These are phyloP conservation scores for Metschnikowia aberdeeniae DNA, from an alignment of 805 yeast species.

Conservation along the genomic window DNA sequence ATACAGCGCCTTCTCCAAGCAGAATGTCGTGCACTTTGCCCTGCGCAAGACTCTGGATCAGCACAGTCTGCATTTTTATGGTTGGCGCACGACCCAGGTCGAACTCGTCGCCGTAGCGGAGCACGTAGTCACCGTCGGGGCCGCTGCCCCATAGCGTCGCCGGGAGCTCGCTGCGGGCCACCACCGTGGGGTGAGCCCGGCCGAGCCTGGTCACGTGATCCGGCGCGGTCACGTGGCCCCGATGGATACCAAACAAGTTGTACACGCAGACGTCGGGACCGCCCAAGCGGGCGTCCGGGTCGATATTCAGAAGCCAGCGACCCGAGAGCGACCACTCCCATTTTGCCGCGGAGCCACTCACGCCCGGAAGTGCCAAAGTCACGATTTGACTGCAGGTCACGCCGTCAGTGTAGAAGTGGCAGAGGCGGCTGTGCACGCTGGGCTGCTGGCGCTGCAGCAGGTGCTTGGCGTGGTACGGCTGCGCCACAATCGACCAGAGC, in stretches of 20 bases:
- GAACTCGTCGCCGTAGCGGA: not conserved
- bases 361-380: constrained; percentile 21
- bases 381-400: constrained; percentile 24
- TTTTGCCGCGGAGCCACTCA: constrained; percentile 7
- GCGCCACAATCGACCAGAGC: constrained; percentile 33
- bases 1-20: constrained; percentile 1
- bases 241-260: constrained; percentile 25
- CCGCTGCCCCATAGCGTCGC: constrained; percentile 1
- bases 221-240: not conserved
- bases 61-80: not conserved
- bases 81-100: constrained; percentile 2
- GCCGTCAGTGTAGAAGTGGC: constrained; percentile 33
- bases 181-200: not conserved
- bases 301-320: constrained; percentile 30
- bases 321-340: constrained; percentile 34
- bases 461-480: constrained; percentile 18
- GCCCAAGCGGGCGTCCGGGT: constrained; percentile 19
- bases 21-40: not conserved
- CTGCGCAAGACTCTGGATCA: not conserved
- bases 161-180: not conserved
- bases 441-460: constrained; percentile 8
- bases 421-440: constrained; percentile 10
- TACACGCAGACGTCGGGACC: constrained; percentile 28
- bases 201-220: not conserved
- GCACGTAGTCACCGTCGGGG: not conserved